Evolutionary conservation across 1,139 yeast species (phyloP), one percentile per base, ranked within the genome.

Genomic region (Taphrina populina): DNA sequence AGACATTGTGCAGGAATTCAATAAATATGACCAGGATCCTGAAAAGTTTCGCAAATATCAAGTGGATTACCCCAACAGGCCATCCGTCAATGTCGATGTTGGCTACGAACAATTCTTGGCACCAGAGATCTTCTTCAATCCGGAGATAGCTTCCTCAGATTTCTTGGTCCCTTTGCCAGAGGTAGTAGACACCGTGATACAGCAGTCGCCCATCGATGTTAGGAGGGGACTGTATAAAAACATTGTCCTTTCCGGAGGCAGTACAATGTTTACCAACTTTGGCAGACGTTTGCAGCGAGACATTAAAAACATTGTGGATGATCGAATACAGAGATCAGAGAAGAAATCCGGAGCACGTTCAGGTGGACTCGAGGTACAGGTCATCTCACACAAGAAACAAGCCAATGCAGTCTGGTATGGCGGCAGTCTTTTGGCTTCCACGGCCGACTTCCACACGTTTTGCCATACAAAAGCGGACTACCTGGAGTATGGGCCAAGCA

Each of bases 341-440:
- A 74, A 76, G 64, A 73, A 82, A 61, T 83, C 92, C 65, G 74
- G 75, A 51, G 85, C 90, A 29, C 87, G 84, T 71, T 83, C 95
- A 52, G 86, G 95, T 30, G 98, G 98, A 67, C 92, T 94, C 49
- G 95, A 90, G 59, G 99, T 94, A 57, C 95, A 87, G 73, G 99
- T 94, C 61, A 90, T 94, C 64, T 82, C 95, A 23, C 99, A 94
- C 74, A 88, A 92, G 76, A 86, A 94, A 73, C 99, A 94, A 75
- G 80, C 96, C 69, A 88, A 92, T 67, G 99, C 99, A 6, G 99
- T 94, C 59, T 94, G 98, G 98, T 94, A 90, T 69, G 99, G 99
- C 64, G 99, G 98, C 62, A 86, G 96, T 19, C 76, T 94, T 64
- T 78, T 94, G 68, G 97, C 99, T 1, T 97, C 90, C 73, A 94